These are phyloP conservation scores for Lantana camara DNA, from an alignment of 257 asterid genomes.

Conservation along the genomic window DNA sequence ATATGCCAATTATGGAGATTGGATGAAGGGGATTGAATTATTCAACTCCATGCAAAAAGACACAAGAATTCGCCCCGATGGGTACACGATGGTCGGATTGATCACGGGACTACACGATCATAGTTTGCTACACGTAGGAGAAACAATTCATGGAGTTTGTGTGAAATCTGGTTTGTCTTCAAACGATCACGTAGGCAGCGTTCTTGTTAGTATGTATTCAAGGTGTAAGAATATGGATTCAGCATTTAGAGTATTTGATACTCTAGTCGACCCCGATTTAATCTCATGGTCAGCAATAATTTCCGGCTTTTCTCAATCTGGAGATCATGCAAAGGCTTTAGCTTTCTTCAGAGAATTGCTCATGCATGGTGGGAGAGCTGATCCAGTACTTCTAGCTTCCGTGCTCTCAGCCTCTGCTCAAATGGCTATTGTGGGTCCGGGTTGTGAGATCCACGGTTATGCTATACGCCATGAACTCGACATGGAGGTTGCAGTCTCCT, in stretches of 20 bases:
- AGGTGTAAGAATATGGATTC: conserved; percentile 50
- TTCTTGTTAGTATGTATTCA: conserved; percentile 66
- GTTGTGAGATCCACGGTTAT: conserved; percentile 73
- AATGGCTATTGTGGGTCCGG: conserved; percentile 50
- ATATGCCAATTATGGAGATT: conserved; percentile 54
- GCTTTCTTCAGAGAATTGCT: conserved; percentile 51
- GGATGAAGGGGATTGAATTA: conserved; percentile 44
- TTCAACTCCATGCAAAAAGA: conserved; percentile 47
- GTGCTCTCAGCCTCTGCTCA: conserved; percentile 59
- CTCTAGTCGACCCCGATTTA: conserved; percentile 56
- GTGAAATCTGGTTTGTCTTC: conserved; percentile 54
- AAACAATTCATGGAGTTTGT: conserved; percentile 60
- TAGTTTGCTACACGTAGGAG: conserved; percentile 35
- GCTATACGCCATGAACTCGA: conserved; percentile 52
- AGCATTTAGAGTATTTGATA: conserved; percentile 49
- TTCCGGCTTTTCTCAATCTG: conserved; percentile 54
- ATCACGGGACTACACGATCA: conserved; percentile 38
- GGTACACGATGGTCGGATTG: conserved; percentile 71
- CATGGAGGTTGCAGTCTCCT: conserved; percentile 52
- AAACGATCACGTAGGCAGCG: conserved; percentile 61
- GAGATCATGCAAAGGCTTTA: conserved; percentile 49
- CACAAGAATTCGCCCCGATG: conserved; percentile 60
- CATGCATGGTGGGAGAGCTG: conserved; percentile 40
- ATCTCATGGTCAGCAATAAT: conserved; percentile 86
- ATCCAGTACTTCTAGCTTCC: conserved; percentile 54